These are phyloP conservation scores for Russula abietina DNA, from an alignment of 768 basidiomycete genomes.

Conservation along the genomic window DNA sequence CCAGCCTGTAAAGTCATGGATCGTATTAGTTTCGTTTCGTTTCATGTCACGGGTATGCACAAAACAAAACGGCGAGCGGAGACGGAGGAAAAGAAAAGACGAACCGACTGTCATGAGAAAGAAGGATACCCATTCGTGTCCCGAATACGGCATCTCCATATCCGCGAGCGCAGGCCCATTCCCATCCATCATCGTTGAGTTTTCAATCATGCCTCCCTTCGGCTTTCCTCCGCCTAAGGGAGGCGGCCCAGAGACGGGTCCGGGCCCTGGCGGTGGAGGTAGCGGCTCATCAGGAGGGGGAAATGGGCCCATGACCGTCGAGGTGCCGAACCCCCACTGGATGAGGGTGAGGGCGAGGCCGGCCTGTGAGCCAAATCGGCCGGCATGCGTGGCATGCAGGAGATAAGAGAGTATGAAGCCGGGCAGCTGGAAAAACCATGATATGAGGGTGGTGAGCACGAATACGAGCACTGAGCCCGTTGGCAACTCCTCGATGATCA, in stretches of 20 bases:
- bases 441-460: slow-evolving; percentile 72
- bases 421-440: slow-evolving; percentile 95
- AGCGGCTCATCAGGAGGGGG: slow-evolving; percentile 17
- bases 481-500: slow-evolving; percentile 90
- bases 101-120: slow-evolving; percentile 82
- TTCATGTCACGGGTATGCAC: not conserved
- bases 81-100: slow-evolving; percentile 19
- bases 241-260: not conserved
- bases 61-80: not conserved
- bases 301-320: slow-evolving; percentile 35
- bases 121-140: slow-evolving; percentile 87
- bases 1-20: slow-evolving; percentile 52
- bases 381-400: slow-evolving; percentile 86
- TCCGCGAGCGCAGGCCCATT: not conserved
- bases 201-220: slow-evolving; percentile 5
- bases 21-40: not conserved
- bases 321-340: slow-evolving; percentile 76
- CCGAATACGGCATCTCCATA: slow-evolving; percentile 32
- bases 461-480: slow-evolving; percentile 74
- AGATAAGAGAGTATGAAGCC: slow-evolving; percentile 91
- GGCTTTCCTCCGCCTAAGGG: slow-evolving; percentile 21
- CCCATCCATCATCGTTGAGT: slow-evolving; percentile 19
- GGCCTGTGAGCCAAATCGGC: slow-evolving; percentile 87
- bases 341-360: slow-evolving; percentile 95
- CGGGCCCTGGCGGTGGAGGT: not conserved